Evolutionary conservation across 148 eudicot genomes (phyloP).

Genomic region (Heliamphora exappendiculata): DNA sequence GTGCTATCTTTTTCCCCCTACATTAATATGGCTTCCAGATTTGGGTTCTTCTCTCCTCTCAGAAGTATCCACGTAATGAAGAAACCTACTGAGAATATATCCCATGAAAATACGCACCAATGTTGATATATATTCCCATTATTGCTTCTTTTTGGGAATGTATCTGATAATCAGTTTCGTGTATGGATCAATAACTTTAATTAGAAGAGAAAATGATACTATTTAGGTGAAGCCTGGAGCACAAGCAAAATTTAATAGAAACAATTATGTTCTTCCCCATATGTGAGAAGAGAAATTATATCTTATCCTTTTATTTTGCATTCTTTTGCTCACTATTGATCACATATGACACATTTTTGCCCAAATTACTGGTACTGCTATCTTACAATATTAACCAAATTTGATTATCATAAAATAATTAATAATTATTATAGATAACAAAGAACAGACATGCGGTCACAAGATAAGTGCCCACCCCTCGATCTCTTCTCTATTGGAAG

Average conservation of each 20-base stretch:
- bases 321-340: too few relatives aligned
- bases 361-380: neutral
- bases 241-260: neutral
- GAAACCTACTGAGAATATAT: neutral
- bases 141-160: neutral
- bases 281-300: too few relatives aligned
- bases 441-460: neutral
- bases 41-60: neutral
- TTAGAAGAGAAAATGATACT: neutral
- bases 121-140: neutral
- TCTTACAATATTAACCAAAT: too few relatives aligned
- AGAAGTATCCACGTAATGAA: neutral
- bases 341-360: neutral
- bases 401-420: neutral
- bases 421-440: neutral
- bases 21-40: neutral
- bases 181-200: neutral
- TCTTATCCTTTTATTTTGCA: too few relatives aligned
- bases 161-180: neutral
- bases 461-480: slow-evolving; percentile 39
- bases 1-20: neutral
- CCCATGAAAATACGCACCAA: neutral
- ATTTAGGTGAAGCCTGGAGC: neutral
- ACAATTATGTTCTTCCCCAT: neutral
- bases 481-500: slow-evolving; percentile 56